These are phyloP conservation scores for Bauhinia variegata DNA, from an alignment of 306 rosid genomes.

Conservation along the genomic window DNA sequence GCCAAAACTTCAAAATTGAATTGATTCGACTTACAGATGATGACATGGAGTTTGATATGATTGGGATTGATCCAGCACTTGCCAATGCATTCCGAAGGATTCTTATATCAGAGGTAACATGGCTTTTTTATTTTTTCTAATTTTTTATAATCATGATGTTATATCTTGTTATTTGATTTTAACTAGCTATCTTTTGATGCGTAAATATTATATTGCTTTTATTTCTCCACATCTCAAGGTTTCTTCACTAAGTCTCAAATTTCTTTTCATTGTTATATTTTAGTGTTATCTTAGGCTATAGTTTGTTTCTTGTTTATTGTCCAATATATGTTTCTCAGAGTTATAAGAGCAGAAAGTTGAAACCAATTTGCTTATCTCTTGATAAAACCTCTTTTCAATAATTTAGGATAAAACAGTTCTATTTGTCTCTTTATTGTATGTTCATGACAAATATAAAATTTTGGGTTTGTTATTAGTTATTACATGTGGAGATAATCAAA, in stretches of 20 bases:
- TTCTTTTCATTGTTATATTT: no score
- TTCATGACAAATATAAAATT: background rate
- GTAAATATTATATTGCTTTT: background rate
- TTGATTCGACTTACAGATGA: conserved; percentile 58
- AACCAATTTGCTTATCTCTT: no score
- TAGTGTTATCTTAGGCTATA: background rate
- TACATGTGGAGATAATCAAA: conserved; percentile 20
- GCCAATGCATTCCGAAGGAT: conserved; percentile 96
- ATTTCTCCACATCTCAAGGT: background rate
- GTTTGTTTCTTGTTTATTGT: background rate
- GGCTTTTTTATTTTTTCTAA: no score
- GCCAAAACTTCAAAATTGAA: conserved; percentile 74
- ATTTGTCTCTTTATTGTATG: background rate
- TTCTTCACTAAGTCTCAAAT: background rate
- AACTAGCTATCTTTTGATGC: background rate
- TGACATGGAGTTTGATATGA: conserved; percentile 88
- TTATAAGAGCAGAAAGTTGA: no score
- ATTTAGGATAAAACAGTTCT: background rate
- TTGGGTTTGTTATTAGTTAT: conserved; percentile 4
- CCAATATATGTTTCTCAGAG: no score
- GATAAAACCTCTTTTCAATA: no score
- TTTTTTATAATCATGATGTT: background rate
- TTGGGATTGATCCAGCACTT: conserved; percentile 89
- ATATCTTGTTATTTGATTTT: background rate
- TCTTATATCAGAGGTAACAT: conserved; percentile 83